phyloP scores from a whole-genome alignment of 2,329 filamentous ascomycete species.

The Aureobasidium vineae region DNA sequence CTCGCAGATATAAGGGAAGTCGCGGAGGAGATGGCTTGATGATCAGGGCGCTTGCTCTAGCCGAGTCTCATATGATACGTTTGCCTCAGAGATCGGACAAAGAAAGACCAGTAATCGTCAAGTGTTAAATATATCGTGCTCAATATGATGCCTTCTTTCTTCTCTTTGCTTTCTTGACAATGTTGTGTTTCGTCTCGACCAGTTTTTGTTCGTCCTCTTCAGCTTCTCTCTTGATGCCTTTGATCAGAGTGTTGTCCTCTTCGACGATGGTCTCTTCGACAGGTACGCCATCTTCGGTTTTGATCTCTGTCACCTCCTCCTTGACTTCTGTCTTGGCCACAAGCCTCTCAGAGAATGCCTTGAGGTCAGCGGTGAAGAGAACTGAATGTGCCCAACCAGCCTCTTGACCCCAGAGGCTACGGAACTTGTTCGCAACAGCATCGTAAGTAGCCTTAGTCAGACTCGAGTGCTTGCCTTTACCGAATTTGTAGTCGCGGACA shows the following conservation, averaged over 20 bases:
- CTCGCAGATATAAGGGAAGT: neutral
- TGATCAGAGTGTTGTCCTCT: conserved; percentile 38
- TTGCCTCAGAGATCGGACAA: no score
- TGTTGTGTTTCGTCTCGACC: conserved; percentile 42
- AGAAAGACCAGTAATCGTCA: neutral
- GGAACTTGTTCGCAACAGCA: conserved; percentile 85
- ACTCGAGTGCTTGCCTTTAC: conserved; percentile 76
- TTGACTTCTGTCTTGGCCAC: conserved; percentile 51
- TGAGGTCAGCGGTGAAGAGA: conserved; percentile 89
- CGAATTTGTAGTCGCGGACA: conserved; percentile 91
- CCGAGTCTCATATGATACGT: neutral
- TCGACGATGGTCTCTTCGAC: conserved; percentile 36
- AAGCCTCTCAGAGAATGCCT: conserved; percentile 72
- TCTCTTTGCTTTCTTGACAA: conserved; percentile 40
- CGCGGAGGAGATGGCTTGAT: neutral
- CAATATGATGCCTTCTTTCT: conserved; percentile 34
- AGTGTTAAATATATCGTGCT: neutral
- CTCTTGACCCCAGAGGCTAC: conserved; percentile 84
- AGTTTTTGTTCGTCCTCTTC: conserved; percentile 43
- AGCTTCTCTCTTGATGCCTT: conserved; percentile 44
- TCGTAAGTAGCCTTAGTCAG: conserved; percentile 87
- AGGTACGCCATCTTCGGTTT: conserved; percentile 36
- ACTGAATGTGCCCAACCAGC: conserved; percentile 98
- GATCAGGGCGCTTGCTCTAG: neutral
- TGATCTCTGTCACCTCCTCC: conserved; percentile 42